Conservation (phyloP, 495 filamentous ascomycete species). For the Collariella sp. region DNA sequence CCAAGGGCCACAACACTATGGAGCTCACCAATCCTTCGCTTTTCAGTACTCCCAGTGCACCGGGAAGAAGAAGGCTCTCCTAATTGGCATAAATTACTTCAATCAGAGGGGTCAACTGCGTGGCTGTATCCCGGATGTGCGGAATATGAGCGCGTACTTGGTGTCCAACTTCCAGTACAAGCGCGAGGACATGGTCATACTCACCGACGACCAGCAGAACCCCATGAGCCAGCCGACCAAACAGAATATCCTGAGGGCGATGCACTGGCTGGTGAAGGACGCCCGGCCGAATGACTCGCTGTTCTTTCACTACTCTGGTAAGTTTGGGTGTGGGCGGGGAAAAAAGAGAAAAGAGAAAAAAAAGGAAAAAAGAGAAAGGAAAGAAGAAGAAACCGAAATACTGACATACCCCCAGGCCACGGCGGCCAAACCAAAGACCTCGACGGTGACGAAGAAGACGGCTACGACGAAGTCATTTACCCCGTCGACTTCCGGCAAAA, state of each 20-base stretch:
- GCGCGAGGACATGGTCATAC: slow-evolving; percentile 93
- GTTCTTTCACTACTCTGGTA: slow-evolving; percentile 98
- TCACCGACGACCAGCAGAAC: slow-evolving; percentile 96
- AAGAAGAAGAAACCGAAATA: too few species aligned
- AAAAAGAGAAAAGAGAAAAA: too few species aligned
- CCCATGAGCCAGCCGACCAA: slow-evolving; percentile 96
- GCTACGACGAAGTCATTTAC: slow-evolving; percentile 97
- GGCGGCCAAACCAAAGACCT: slow-evolving; percentile 94
- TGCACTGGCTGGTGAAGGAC: slow-evolving; percentile 98
- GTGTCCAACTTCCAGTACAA: slow-evolving; percentile 89
- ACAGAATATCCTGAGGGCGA: slow-evolving; percentile 88
- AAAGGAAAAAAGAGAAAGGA: too few species aligned
- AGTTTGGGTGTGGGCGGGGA: slow-evolving; percentile 17
- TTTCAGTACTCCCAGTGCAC: slow-evolving; percentile 93
- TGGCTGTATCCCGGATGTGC: slow-evolving; percentile 97
- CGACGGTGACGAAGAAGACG: slow-evolving; percentile 90
- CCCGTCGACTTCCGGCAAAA: slow-evolving; percentile 86
- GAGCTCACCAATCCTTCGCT: slow-evolving; percentile 59
- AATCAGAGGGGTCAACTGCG: slow-evolving; percentile 82
- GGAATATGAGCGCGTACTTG: slow-evolving; percentile 92
- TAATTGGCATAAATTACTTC: slow-evolving; percentile 99
- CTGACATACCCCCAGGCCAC: slow-evolving; percentile 54
- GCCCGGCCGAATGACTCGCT: slow-evolving; percentile 89
- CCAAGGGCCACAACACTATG: slow-evolving; percentile 56
- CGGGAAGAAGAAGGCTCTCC: slow-evolving; percentile 79